Percentiles rank a stretch among this genome's conserved stretches.
Evolutionary conservation across 2,329 filamentous ascomycete genomes (phyloP).

Genomic region (Neofusicoccum parvum): DNA sequence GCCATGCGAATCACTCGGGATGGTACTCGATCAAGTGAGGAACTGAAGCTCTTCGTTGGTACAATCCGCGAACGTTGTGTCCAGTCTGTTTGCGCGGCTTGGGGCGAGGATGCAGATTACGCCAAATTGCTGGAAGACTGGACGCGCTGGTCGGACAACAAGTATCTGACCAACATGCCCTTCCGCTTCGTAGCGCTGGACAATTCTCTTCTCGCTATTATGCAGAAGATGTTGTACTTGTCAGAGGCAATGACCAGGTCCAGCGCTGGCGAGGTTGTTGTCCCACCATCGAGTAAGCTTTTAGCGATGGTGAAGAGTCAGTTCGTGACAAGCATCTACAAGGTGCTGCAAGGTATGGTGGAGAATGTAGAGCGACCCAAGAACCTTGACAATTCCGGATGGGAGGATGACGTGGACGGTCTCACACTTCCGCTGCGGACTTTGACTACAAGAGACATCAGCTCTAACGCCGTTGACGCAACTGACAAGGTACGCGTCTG

Average conservation of each 20-base stretch:
- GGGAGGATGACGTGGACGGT: constrained; percentile 56
- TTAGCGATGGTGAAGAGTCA: constrained; percentile 88
- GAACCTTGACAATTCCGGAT: constrained; percentile 61
- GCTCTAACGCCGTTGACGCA: constrained; percentile 38
- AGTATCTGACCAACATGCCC: constrained; percentile 90
- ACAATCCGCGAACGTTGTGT: constrained; percentile 82
- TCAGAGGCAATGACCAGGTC: constrained; percentile 79
- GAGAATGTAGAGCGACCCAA: constrained; percentile 85
- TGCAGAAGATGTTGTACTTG: constrained; percentile 96
- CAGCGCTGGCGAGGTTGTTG: constrained; percentile 76
- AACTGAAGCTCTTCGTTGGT: constrained; percentile 74
- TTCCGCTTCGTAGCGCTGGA: constrained; percentile 84
- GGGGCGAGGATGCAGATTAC: constrained; percentile 91
- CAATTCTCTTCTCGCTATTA: constrained; percentile 74
- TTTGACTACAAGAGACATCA: constrained; percentile 26
- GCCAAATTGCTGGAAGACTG: constrained; percentile 93
- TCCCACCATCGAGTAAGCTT: constrained; percentile 82
- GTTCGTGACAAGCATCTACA: constrained; percentile 93
- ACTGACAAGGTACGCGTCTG: constrained; percentile 34
- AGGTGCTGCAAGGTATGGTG: constrained; percentile 91
- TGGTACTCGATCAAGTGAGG: constrained; percentile 62
- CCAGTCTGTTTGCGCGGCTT: constrained; percentile 81
- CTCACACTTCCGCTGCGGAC: constrained; percentile 38
- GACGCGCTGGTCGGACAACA: constrained; percentile 78
- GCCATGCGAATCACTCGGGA: constrained; percentile 68